Base-by-base conservation (phyloP, 2,329 filamentous ascomycete species). In the Graphilbum sp. region DNA sequence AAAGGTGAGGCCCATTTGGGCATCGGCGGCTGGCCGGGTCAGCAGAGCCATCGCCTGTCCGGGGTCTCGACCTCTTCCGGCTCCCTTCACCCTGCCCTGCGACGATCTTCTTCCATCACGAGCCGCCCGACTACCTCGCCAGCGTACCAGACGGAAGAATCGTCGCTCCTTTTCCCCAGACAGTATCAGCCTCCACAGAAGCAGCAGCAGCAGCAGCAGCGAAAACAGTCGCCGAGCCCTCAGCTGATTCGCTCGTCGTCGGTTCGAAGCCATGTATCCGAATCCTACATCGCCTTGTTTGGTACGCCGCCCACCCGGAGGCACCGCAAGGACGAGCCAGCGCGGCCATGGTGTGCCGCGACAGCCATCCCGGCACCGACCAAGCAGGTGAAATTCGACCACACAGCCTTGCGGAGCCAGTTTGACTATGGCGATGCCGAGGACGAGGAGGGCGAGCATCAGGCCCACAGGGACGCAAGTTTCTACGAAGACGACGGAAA, bases 381-480 rank as follows among this genome's bases (percentile, higher is more conserved):
- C 27, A 29, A 29, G 27, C 27, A 29, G 15, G 27, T 29, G 8
- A 29, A 12, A 12, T 32, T 32, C 12, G 30, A 32, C 7, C 30
- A 24, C n/a, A 6, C 29, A 30, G 13, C 15, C 21, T 5, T 36
- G n/a, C 9, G 23, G 12, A 29, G 32, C 29, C 21, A 33, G 20
- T 35, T 38, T 25, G 37, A 39, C 19, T 27, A 34, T n/a, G 17
- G 35, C 35, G 40, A 41, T n/a, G 32, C 30, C 25, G 37, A 38
- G 15, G 32, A 40, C 2, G 21, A 35, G 3, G 37, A 38, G 3
- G 19, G 15, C n/a, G 23, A n/a, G n/a, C n/a, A 40, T 23, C 35
- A 38, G 12, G 15, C 21, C 1, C 33, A 41, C 11, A 9, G 36
- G 6, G 34, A 42, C 34, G 36, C 21, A 6, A 38, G 42, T 21